Evolutionary conservation across 2,329 filamentous ascomycete genomes (phyloP).

Genomic region (Monosporascus sp.): DNA sequence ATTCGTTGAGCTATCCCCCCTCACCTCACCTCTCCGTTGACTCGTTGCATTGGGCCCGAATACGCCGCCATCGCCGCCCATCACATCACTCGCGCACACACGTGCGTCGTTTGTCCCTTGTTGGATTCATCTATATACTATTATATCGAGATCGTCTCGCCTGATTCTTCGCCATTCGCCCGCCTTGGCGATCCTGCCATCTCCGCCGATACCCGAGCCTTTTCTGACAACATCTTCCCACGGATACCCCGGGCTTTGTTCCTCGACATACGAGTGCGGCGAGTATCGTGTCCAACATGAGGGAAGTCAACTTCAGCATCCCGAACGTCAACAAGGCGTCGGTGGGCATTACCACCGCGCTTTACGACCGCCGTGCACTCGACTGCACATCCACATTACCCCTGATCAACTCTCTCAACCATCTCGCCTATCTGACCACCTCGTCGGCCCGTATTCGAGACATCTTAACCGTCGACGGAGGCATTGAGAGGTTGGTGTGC

Average conservation of each 20-base stretch:
- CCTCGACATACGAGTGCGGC: neutral
- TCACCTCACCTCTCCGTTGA: neutral
- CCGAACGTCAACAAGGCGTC: constrained; percentile 99
- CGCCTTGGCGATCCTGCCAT: neutral
- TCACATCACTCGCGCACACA: neutral
- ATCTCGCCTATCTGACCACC: constrained; percentile 95
- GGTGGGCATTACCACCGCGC: constrained; percentile 94
- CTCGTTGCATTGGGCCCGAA: neutral
- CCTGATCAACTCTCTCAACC: constrained; percentile 97
- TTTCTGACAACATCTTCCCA: neutral
- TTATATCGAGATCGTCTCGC: neutral
- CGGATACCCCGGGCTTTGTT: neutral
- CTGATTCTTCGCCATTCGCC: neutral
- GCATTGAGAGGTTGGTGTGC: constrained; percentile 92
- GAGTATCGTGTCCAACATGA: constrained; percentile 61
- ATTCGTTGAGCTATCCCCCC: neutral
- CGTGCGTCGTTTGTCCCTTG: neutral
- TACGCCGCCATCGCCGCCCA: neutral
- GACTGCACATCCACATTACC: constrained; percentile 97
- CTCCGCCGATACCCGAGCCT: neutral
- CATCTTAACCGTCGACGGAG: constrained; percentile 97
- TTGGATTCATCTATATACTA: neutral
- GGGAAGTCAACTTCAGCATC: constrained; percentile 99
- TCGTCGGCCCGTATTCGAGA: constrained; percentile 96
- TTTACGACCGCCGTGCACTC: constrained; percentile 94